Conservation (phyloP, 352 stramenopile genomes). For the Thalassiosira delicatula region DNA sequence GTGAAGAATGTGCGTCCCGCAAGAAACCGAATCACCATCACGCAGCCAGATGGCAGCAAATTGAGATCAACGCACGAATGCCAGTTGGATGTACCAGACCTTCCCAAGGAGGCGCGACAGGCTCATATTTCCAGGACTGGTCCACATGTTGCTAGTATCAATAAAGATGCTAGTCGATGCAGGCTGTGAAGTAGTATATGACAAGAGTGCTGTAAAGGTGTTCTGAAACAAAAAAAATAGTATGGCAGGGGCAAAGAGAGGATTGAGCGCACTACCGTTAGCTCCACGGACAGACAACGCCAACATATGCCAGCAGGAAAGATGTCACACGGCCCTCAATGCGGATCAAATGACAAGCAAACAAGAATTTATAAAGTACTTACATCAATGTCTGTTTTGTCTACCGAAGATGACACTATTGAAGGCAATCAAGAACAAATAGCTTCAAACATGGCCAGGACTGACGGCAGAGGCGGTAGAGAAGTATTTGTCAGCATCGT, state of each 20-base stretch:
- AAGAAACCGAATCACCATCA: no score
- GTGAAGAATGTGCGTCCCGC: no score
- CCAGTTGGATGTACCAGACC: slow-evolving; percentile 20
- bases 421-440: slow-evolving; percentile 35
- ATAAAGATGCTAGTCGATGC: not conserved
- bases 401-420: slow-evolving; percentile 13
- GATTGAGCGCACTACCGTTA: not conserved
- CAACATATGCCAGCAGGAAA: not conserved
- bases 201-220: not conserved
- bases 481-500: no score
- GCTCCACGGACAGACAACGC: no score
- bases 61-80: slow-evolving; percentile 36
- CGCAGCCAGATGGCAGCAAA: not conserved
- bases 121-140: not conserved
- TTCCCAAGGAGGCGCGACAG: not conserved
- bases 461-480: slow-evolving; percentile 16
- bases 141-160: not conserved
- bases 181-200: not conserved
- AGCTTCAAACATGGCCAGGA: slow-evolving; percentile 32
- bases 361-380: no score
- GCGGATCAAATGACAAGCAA: no score
- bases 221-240: not conserved
- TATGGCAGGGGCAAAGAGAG: not conserved
- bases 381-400: no score
- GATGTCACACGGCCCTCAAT: not conserved